Evolutionary conservation across 208 protist species (phyloP), one percentile per base, ranked within the genome.

Genomic region (Acanthamoeba triangularis): DNA sequence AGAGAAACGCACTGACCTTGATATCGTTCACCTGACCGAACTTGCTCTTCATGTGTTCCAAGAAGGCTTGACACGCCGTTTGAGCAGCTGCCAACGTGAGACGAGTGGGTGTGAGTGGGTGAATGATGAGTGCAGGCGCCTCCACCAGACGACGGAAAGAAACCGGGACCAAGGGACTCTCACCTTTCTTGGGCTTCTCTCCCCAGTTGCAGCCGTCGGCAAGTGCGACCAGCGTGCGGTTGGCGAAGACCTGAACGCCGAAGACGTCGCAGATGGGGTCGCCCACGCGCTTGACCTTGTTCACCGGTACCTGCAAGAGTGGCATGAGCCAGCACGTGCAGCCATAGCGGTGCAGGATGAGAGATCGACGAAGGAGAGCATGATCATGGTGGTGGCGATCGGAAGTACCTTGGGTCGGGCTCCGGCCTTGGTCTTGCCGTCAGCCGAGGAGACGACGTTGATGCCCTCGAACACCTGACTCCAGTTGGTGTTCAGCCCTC

Each of bases 151-250:
- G 16, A 25, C 1, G 56, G 5, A 25, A 25, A 25, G 23, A 63
- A 1, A 25, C 56, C 20, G 56, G 23, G 20, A 63, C 10, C 8
- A 13, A 44, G 8, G 6, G 14, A 91, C 0, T 1, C 35, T 49
- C 65, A 93, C 87, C 96, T 37, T 95, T 91, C 20, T 85, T 93
- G 14, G 96, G 93, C 61, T 94, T n/a, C 35, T 91, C 90, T 2
- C 96, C 96, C 96, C 96, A 97, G 63, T 97, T 97, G 69, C 96
- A 97, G 14, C 96, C 96, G 74, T 97, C 96, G 23, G 95, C 94
- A 13, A 97, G 59, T 0, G 93, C 95, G 6, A 96, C 49, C 2
- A 97, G 61, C 2, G 93, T 94, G 20, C 95, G 33, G 82, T 96
- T 96, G 90, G 78, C 85, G 37, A 94, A 95, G 35, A 96, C 69